These are phyloP conservation scores for Monosporascus sp. DNA, from an alignment of 2,329 filamentous ascomycete genomes.

Conservation along the genomic window DNA sequence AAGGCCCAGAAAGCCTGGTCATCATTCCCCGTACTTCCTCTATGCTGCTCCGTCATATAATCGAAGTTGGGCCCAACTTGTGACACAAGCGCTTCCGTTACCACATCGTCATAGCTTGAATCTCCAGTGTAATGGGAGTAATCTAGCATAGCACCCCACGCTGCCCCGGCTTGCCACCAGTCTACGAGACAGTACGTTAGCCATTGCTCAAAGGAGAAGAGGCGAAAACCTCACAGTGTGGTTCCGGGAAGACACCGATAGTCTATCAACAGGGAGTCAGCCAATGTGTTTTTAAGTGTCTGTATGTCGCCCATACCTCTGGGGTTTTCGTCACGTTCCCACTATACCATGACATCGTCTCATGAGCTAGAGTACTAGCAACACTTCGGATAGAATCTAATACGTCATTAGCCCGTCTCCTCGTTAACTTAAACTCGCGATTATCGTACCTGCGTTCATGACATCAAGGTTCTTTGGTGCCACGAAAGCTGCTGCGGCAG, in stretches of 20 bases:
- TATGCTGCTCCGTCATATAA: conserved; percentile 54
- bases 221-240: conserved; percentile 43
- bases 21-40: conserved; percentile 64
- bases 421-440: not conserved
- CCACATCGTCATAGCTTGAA: conserved; percentile 53
- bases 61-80: conserved; percentile 54
- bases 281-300: not conserved
- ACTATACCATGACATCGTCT: conserved; percentile 59
- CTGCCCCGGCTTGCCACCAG: conserved; percentile 62
- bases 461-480: conserved; percentile 37
- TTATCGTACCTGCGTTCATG: conserved; percentile 17
- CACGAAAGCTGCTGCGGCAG: conserved; percentile 22
- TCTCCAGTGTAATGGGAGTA: conserved; percentile 66
- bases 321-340: conserved; percentile 54
- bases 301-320: conserved; percentile 27
- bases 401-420: conserved; percentile 9
- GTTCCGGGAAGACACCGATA: conserved; percentile 58
- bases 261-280: conserved; percentile 30
- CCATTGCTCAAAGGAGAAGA: conserved; percentile 35
- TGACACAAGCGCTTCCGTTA: conserved; percentile 54
- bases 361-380: conserved; percentile 55
- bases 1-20: conserved; percentile 74
- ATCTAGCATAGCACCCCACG: conserved; percentile 65
- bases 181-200: conserved; percentile 25
- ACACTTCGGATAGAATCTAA: conserved; percentile 58